Base-by-base conservation (phyloP, 352 stramenopile species). In the Phytophthora syringae region DNA sequence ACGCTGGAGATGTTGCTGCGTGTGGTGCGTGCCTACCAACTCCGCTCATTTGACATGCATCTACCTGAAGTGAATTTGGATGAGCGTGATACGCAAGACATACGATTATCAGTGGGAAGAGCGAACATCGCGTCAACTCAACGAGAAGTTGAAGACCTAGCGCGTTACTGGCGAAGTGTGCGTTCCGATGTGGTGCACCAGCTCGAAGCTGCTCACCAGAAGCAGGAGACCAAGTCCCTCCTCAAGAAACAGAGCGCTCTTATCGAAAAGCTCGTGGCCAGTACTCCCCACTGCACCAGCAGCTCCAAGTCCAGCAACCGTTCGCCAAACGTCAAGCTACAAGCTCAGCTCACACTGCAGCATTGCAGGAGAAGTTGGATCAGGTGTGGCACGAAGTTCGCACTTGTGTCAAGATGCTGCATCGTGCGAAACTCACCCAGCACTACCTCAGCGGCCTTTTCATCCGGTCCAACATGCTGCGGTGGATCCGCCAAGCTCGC, bases 381-480 rank as follows among this genome's bases (percentile, higher is more conserved):
- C 60, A 42, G 5, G 72, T 79, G 49, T 91, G 82, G 80, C 76
- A 80, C 15, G 82, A 91, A 58, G 74, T 88, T 25, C 80, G 80
- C 11, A 71, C 63, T 16, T 91, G 82, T 51, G 77, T 79, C 64
- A 87, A 86, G 70, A 79, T 88, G 67, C 44, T 91, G 37, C 76
- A 91, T 64, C 72, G 74, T 7, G 82, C 82, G 30, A 87, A 86
- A 51, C 72, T 88, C 67, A 88, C 80, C n/a, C 80, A 91, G 47
- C 78, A 88, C 48, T 89, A 87, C 51, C 72, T 91, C 47, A 88
- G 80, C 52, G 76, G 77, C 0, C 64, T 89, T 25, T 88, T 84
- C 44, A 76, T 91, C 44, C 80, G 84, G 53, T 79, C 72, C 36
- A 85, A 79, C 22, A 67, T 91, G 52, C 53, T 88, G 39, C 75